Evolutionary conservation across 257 asterid species (phyloP), one percentile per base, ranked within the genome.

Genomic region (Jasminum sambac): DNA sequence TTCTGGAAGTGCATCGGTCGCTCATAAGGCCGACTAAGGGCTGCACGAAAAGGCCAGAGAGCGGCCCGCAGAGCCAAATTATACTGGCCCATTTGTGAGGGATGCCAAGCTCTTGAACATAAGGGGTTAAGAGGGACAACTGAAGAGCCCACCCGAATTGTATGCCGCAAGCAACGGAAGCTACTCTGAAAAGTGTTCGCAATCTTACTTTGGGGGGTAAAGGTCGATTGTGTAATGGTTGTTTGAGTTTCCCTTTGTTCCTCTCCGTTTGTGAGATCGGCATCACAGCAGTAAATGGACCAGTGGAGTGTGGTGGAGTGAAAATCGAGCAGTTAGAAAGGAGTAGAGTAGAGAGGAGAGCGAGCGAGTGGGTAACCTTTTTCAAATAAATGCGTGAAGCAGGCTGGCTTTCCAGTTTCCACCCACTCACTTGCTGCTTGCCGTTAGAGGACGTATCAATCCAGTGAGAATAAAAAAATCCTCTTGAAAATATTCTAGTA

Each of bases 61-160:
- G 70, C 50, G 96, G 96, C 44, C 98, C 98, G 76, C 96, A 91
- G 0, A 91, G 78, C 98, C 98, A 91, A 74, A 91, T 91, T 23
- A 91, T 82, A 34, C 96, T 91, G 5, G 98, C 83, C 92, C 92
- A 91, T 0, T 86, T 89, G 86, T 91, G 98, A 9, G 96, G 92
- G 43, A 91, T 86, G 11, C 98, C 96, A 52, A 91, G 95, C 76
- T 91, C 92, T 40, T 91, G 98, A 23, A 89, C 95, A 77, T 91
- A 91, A 0, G 98, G 97, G 7, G 96, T 89, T 17, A 91, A 70
- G 0, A 91, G 72, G 0, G 95, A 89, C 5, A 87, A 77, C 66
- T 92, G 97, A 36, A 93, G 75, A 12, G 98, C 98, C 98, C 98
- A 93, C 1, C 98, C 98, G 77, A 90, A 93, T 78, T 93, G 98